A percentile compares a stretch with the other conserved stretches of the same genome.
Evolutionary conservation across 805 yeast species (phyloP).

Genomic region (Ogataea nonfermentans): DNA sequence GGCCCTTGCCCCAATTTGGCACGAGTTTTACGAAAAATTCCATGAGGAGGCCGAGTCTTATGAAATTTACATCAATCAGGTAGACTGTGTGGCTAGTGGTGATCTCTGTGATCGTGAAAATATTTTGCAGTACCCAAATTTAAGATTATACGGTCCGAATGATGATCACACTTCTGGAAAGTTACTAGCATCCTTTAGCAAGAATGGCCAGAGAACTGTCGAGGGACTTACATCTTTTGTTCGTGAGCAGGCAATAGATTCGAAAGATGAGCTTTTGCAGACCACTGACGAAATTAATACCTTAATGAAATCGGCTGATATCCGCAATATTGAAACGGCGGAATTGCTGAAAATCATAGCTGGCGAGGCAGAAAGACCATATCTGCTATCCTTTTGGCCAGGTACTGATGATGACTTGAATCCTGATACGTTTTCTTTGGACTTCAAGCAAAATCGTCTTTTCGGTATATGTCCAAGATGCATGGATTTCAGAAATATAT

Average conservation of each 20-base stretch:
- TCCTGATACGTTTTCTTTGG: constrained; percentile 33
- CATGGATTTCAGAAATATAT: constrained; percentile 47
- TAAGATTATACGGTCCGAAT: constrained; percentile 66
- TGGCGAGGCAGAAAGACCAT: constrained; percentile 50
- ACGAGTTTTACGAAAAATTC: constrained; percentile 53
- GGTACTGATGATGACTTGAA: constrained; percentile 42
- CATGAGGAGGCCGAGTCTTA: constrained; percentile 46
- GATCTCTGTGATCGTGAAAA: constrained; percentile 76
- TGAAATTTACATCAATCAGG: constrained; percentile 63
- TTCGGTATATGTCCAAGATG: constrained; percentile 50
- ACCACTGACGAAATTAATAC: constrained; percentile 43
- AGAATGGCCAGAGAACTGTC: constrained; percentile 42
- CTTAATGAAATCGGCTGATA: constrained; percentile 7
- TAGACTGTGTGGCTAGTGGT: constrained; percentile 82
- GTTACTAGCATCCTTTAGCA: constrained; percentile 46
- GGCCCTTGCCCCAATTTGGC: constrained; percentile 80
- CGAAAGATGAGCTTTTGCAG: constrained; percentile 43
- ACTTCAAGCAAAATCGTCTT: constrained; percentile 33
- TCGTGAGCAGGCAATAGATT: constrained; percentile 44
- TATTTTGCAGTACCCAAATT: constrained; percentile 64
- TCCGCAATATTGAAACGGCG: constrained; percentile 31
- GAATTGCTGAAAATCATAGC: constrained; percentile 48
- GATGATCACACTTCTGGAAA: constrained; percentile 38
- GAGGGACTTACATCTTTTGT: constrained; percentile 53
- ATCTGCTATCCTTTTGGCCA: constrained; percentile 68